Evolutionary conservation across 148 eudicot genomes (phyloP).

Genomic region (Vaccinium darrowii): DNA sequence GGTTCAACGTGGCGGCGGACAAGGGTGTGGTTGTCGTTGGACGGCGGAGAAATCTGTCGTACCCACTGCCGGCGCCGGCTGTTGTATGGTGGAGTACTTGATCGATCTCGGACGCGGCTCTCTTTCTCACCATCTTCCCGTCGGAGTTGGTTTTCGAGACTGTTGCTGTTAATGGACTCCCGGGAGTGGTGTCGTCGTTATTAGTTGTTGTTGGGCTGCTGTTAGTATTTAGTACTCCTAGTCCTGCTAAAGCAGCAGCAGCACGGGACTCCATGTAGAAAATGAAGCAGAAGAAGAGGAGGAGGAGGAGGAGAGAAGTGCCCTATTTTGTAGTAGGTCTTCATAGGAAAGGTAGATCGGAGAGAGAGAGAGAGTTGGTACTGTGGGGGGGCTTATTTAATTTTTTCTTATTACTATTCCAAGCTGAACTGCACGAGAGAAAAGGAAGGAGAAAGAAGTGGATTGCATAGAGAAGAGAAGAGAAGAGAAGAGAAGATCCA

Average conservation of each 20-base stretch:
- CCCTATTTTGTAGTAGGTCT: background rate
- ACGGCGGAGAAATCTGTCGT: slow-evolving; percentile 22
- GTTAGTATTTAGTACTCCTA: background rate
- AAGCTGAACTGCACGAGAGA: background rate
- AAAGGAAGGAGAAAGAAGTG: too few species aligned
- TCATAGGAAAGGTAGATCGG: slow-evolving; percentile 1
- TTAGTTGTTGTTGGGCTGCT: background rate
- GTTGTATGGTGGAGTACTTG: slow-evolving; percentile 25
- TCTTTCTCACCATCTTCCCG: slow-evolving; percentile 55
- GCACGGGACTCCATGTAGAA: slow-evolving; percentile 16
- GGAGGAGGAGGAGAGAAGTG: background rate
- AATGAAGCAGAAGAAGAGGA: background rate
- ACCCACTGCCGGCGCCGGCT: background rate
- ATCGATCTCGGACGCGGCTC: slow-evolving; percentile 77
- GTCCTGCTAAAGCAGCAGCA: background rate
- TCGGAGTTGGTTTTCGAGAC: background rate
- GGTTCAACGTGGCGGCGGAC: background rate
- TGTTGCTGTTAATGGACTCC: background rate
- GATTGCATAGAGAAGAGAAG: too few species aligned
- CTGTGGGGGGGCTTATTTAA: background rate
- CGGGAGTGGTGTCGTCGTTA: background rate
- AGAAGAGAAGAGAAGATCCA: slow-evolving; percentile 21
- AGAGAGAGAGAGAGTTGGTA: background rate
- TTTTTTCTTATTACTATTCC: background rate
- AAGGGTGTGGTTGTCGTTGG: background rate